These are phyloP conservation scores for Polytrichum commune DNA, from an alignment of 225 moss, liverwort and hornwort genomes.

Conservation along the genomic window DNA sequence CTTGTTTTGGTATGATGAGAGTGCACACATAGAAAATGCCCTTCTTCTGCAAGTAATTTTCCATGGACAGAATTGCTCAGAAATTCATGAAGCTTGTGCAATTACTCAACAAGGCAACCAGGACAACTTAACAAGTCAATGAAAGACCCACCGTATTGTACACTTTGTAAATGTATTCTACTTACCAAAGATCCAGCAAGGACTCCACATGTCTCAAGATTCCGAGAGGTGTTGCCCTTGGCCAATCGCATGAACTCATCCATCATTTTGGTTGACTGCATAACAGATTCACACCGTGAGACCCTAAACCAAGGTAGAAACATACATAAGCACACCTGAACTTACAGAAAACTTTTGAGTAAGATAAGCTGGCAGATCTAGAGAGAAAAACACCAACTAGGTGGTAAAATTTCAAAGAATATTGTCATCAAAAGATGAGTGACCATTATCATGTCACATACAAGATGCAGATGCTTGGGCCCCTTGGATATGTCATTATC, in stretches of 20 bases:
- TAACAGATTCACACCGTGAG: constrained; percentile 9
- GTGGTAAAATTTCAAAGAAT: too few relatives aligned
- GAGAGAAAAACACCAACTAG: too few relatives aligned
- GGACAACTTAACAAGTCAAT: constrained; percentile 12
- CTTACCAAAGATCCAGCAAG: constrained; percentile 92
- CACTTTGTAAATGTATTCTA: constrained; percentile 6
- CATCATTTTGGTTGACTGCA: constrained; percentile 95
- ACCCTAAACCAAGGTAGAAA: background rate
- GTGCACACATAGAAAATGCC: constrained; percentile 86
- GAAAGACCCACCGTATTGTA: background rate
- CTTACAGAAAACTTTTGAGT: too few relatives aligned
- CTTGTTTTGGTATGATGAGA: constrained; percentile 95
- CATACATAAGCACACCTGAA: too few relatives aligned
- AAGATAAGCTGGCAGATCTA: too few relatives aligned
- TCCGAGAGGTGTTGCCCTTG: constrained; percentile 71
- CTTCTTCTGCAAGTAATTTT: constrained; percentile 65
- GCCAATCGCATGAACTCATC: constrained; percentile 93
- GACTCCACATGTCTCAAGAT: constrained; percentile 98
- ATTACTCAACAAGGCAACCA: constrained; percentile 8
- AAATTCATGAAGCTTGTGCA: constrained; percentile 6
- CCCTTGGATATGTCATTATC: constrained; percentile 76
- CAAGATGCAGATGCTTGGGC: constrained; percentile 85
- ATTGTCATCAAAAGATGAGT: too few relatives aligned
- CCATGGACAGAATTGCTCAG: constrained; percentile 16
- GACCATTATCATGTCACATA: constrained; percentile 28